Base-by-base conservation (phyloP, 2,329 filamentous ascomycete species). In the Aureobasidium leucospermi region DNA sequence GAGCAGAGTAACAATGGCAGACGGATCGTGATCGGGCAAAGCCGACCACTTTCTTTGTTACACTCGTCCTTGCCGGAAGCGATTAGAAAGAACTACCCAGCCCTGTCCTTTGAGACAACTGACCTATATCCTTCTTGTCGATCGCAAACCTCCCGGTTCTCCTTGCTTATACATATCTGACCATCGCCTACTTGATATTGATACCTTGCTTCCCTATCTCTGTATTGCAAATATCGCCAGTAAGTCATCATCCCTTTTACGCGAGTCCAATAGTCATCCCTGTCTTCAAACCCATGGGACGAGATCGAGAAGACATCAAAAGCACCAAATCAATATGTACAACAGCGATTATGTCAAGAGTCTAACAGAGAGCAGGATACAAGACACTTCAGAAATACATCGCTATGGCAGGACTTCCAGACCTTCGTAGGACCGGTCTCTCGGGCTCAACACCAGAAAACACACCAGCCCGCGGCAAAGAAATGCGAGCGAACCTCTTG, bases 391-490 rank as follows among this genome's bases (percentile, higher is more conserved):
- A 23, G 23, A 4, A 23, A 4, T 23, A 23, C 23, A 23, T 23
- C 23, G 3, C 23, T 15, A 58, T 42, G 42, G 2, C 67, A 15
- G 65, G 65, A 32, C 61, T 63, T 34, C 63, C 67, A 9, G 63
- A 62, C 10, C 63, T 66, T 2, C 63, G 63, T 29, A 63, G 66
- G 31, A 64, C 63, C 65, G 83, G 82, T 69, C 80, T 89, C 61
- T 84, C 86, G 34, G 76, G 78, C 60, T 79, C 86, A 61, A 81
- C 82, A 60, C 80, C 85, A 70, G 78, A 79, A 71, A 78, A 80
- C 64, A 89, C 88, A 9, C 87, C 88, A 29, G 87, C 88, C 59
- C 86, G 88, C 68, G 87, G 89, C 73, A 85, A 87, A 74, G 88
- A 88, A 60, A 91, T 91, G 84, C 85, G 74, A 59, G 70, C 72